These are phyloP conservation scores for Staphylotrichum tortipilum DNA, from an alignment of 495 filamentous ascomycete species.

Conservation along the genomic window DNA sequence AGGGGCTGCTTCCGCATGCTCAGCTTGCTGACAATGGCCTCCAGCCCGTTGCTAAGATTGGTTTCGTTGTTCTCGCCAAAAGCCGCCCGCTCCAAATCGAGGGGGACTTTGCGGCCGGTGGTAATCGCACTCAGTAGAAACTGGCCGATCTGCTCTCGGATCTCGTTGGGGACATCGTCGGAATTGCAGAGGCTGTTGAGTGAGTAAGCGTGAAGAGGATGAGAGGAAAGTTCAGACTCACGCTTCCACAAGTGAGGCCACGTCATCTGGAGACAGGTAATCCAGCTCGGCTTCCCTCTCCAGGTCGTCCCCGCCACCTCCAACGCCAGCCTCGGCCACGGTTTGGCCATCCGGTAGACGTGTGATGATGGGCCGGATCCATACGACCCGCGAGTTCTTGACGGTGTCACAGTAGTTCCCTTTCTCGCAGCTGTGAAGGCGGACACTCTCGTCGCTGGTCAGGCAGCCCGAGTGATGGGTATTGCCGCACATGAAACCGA, in stretches of 20 bases:
- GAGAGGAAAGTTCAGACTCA: constrained; percentile 22
- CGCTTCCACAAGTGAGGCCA: constrained; percentile 40
- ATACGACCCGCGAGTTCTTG: constrained; percentile 51
- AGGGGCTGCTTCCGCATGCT: constrained; percentile 7
- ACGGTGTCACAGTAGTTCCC: constrained; percentile 55
- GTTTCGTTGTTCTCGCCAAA: constrained; percentile 19
- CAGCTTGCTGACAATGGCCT: constrained; percentile 24
- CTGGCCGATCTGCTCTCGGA: constrained; percentile 17
- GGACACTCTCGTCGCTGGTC: constrained; percentile 52
- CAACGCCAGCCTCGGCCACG: constrained; percentile 64
- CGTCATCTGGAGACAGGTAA: constrained; percentile 36
- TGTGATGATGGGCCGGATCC: constrained; percentile 70
- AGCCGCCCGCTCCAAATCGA: constrained; percentile 23
- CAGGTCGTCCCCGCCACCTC: constrained; percentile 71
- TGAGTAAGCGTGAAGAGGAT: background rate
- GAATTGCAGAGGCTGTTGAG: constrained; percentile 13
- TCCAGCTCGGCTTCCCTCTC: constrained; percentile 57
- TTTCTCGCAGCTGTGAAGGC: constrained; percentile 83
- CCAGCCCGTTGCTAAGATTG: constrained; percentile 17
- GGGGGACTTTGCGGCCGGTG: constrained; percentile 24
- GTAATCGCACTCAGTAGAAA: constrained; percentile 20
- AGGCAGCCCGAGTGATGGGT: constrained; percentile 58
- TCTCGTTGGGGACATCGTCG: constrained; percentile 13
- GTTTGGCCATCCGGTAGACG: constrained; percentile 46
- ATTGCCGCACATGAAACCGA: constrained; percentile 73